These are phyloP conservation scores for Neoconidiobolus thromboides DNA, from an alignment of 371 early-diverging fungal genomes.

Conservation along the genomic window DNA sequence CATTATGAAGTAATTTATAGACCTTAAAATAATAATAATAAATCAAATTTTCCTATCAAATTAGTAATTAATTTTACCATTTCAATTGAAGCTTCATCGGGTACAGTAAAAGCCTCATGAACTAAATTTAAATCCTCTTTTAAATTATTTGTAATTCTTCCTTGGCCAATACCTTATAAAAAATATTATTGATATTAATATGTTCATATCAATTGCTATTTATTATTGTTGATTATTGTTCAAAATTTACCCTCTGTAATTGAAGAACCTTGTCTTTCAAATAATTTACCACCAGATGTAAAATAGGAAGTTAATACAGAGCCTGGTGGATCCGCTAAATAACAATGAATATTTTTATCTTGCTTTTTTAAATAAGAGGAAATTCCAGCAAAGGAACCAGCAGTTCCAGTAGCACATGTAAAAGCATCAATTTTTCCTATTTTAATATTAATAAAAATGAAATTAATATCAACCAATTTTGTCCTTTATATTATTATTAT, in stretches of 20 bases:
- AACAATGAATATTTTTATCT: constrained; percentile 42
- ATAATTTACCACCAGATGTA: constrained; percentile 41
- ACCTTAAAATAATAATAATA: constrained; percentile 11
- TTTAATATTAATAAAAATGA: too few species aligned
- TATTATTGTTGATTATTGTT: neutral
- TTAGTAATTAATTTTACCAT: constrained; percentile 26
- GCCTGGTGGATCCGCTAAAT: constrained; percentile 89
- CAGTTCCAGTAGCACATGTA: constrained; percentile 83
- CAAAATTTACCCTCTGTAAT: constrained; percentile 48
- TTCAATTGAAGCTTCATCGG: constrained; percentile 59
- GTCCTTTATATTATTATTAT: too few species aligned
- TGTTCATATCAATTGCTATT: neutral
- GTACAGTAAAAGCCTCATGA: constrained; percentile 64
- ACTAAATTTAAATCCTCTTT: constrained; percentile 52
- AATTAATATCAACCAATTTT: too few species aligned
- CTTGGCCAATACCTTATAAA: constrained; percentile 67
- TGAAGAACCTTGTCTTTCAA: constrained; percentile 50
- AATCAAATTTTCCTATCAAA: neutral
- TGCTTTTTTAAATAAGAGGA: constrained; percentile 61
- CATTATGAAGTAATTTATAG: constrained; percentile 75
- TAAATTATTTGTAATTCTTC: constrained; percentile 81
- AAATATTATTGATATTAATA: too few species aligned
- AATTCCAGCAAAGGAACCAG: constrained; percentile 78
- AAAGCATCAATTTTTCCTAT: constrained; percentile 61
- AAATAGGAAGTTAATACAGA: constrained; percentile 67